Conservation (phyloP, 2,329 filamentous ascomycete species). For the Aspergillus piperis region DNA sequence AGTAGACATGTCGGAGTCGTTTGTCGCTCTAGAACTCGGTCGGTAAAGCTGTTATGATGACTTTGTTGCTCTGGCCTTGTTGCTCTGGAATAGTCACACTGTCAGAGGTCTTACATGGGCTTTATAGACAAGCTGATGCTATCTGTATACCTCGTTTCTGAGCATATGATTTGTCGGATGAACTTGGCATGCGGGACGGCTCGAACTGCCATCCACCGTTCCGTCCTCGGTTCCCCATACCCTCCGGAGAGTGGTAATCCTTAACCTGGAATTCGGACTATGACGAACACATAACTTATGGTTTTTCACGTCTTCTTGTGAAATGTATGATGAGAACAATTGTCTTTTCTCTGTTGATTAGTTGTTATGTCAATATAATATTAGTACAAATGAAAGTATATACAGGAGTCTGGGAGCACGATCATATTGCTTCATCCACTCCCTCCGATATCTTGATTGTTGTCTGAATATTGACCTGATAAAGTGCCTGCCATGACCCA, state of each 20-base stretch:
- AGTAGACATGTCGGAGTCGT: background rate
- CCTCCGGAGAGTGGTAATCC: background rate
- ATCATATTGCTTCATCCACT: background rate
- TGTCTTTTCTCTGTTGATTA: background rate
- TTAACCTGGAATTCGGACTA: no score
- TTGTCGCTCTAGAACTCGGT: background rate
- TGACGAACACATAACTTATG: no score
- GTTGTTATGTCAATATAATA: background rate
- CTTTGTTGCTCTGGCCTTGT: background rate
- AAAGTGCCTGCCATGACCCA: background rate
- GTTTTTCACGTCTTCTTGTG: no score
- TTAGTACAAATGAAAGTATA: background rate
- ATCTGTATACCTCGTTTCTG: background rate
- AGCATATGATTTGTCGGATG: background rate
- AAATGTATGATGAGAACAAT: no score
- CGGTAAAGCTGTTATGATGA: background rate
- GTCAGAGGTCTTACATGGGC: no score
- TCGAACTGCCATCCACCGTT: constrained; percentile 1
- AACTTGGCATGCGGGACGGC: background rate
- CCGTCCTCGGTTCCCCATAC: constrained; percentile 5
- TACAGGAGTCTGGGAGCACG: background rate
- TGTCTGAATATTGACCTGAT: constrained; percentile 5
- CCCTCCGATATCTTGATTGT: constrained; percentile 4
- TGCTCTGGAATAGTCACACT: no score
- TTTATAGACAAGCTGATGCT: background rate